Base-by-base conservation (phyloP, 1,284 basidiomycete genomes). In the Vanrija humicola region DNA sequence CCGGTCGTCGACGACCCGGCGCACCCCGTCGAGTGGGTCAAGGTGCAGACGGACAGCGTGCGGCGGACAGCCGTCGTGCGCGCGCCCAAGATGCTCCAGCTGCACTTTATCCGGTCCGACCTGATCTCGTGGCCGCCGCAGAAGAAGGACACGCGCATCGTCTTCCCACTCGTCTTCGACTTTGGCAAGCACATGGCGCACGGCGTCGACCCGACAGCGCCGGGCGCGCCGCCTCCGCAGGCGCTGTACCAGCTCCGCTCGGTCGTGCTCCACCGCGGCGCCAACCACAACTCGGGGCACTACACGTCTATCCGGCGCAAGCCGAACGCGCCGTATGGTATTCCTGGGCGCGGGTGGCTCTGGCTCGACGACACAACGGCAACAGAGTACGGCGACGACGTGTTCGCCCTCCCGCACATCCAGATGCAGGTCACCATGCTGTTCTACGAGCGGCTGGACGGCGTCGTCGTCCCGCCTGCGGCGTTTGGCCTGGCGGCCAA, bases 291-390 rank as follows among this genome's bases (percentile, higher is more conserved):
- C 6, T 93, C 88, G 67, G 92, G 93, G 1, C 93, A 96, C 73
- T 96, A 93, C 69, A 83, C 95, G 59, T 90, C 88, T 62, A 93
- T 85, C 72, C 81, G 92, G n/a, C 80, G 92, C 39, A 87, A 87
- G 73, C 90, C 90, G 5, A 18, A 43, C 48, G 44, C 87, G 1
- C 43, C 51, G 28, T 57, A 44, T n/a, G 55, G 47, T n/a, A 44
- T 61, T 1, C 67, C 67, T 0, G 69, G 73, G 1, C 67, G 61
- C 49, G 73, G 73, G 7, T 96, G 93, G 92, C 78, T 93, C 54
- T 79, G 89, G 53, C 85, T 91, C 58, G 89, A 87, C 65, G 92
- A 96, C 74, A 88, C 90, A 60, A 80, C 83, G 12, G 90, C 94
- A 50, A 80, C 82, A 39, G 88, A 90, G 67, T 86, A 87, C 39